These are phyloP conservation scores for Hymenoscyphus occultus DNA, from an alignment of 2,329 filamentous ascomycete genomes.

Conservation along the genomic window DNA sequence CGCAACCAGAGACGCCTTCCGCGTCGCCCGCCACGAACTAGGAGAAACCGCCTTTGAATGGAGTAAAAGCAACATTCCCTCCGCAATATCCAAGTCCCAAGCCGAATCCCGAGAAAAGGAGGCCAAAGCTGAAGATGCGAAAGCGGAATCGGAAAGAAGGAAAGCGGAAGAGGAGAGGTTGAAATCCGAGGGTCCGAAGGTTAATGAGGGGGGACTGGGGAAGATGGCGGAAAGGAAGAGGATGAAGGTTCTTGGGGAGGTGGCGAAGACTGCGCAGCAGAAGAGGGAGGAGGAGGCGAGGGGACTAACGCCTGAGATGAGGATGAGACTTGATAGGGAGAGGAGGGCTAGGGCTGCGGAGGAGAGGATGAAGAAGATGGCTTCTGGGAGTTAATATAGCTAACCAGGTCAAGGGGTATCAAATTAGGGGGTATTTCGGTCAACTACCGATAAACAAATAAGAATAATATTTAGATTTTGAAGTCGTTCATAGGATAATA, in stretches of 20 bases:
- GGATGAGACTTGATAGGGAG: slow-evolving; percentile 79
- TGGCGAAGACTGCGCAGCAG: slow-evolving; percentile 74
- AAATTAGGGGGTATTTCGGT: too few relatives aligned
- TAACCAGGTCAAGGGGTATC: too few relatives aligned
- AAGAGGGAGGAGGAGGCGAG: slow-evolving; percentile 78
- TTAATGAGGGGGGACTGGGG: slow-evolving; percentile 41
- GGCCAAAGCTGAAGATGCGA: slow-evolving; percentile 67
- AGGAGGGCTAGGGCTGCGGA: slow-evolving; percentile 87
- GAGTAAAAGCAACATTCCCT: slow-evolving; percentile 70
- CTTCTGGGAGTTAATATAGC: slow-evolving; percentile 4
- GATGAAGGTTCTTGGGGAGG: slow-evolving; percentile 52
- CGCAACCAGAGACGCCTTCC: slow-evolving; percentile 84
- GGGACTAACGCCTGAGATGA: slow-evolving; percentile 85
- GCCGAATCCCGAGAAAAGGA: slow-evolving; percentile 65
- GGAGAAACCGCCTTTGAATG: slow-evolving; percentile 77
- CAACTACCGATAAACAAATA: too few relatives aligned
- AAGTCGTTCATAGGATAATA: too few relatives aligned
- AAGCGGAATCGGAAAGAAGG: slow-evolving; percentile 67
- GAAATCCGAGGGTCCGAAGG: slow-evolving; percentile 60
- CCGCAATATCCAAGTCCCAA: slow-evolving; percentile 67
- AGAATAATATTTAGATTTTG: too few relatives aligned
- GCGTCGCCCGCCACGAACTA: slow-evolving; percentile 77
- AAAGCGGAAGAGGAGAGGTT: slow-evolving; percentile 73
- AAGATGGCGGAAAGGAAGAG: slow-evolving; percentile 45
- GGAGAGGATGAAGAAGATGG: slow-evolving; percentile 63